Conservation (phyloP, 371 early-diverging fungal genomes). For the Batrachochytrium dendrobatidis region DNA sequence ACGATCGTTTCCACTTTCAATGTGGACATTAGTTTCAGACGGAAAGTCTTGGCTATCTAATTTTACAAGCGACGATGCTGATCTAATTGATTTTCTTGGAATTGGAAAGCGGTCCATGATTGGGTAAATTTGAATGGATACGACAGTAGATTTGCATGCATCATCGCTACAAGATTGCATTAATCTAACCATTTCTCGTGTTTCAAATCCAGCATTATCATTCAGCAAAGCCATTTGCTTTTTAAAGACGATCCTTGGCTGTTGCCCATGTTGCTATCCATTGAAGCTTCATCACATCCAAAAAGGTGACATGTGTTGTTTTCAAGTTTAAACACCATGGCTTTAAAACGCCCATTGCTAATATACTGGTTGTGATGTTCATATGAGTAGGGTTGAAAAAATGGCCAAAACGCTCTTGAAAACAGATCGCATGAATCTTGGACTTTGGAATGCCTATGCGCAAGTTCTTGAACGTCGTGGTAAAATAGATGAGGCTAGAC, state of each 20-base stretch:
- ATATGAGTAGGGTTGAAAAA: constrained; percentile 36
- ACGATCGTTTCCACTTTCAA: not conserved
- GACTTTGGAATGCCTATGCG: constrained; percentile 62
- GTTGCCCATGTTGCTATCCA: constrained; percentile 35
- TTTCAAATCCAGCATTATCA: too few relatives aligned
- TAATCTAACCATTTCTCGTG: too few relatives aligned
- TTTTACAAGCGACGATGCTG: constrained; percentile 14
- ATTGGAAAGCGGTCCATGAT: not conserved
- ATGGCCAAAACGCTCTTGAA: constrained; percentile 54
- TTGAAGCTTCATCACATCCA: constrained; percentile 29
- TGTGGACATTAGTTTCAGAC: not conserved
- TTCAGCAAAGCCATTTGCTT: constrained; percentile 33
- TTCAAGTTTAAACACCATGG: constrained; percentile 12
- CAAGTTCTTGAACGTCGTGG: constrained; percentile 49
- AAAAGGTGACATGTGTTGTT: constrained; percentile 10
- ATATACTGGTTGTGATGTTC: not conserved
- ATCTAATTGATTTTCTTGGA: constrained; percentile 25
- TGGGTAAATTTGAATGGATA: too few relatives aligned
- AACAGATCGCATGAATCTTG: constrained; percentile 47
- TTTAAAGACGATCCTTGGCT: constrained; percentile 28
- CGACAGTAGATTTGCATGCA: too few relatives aligned
- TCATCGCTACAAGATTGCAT: too few relatives aligned
- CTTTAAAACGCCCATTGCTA: constrained; percentile 9
- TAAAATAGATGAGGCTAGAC: constrained; percentile 50
- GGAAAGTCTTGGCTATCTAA: not conserved